Percentiles rank a stretch among this genome's conserved stretches.
Conservation (phyloP, 2,329 filamentous ascomycete genomes). For the Monascus ruber region DNA sequence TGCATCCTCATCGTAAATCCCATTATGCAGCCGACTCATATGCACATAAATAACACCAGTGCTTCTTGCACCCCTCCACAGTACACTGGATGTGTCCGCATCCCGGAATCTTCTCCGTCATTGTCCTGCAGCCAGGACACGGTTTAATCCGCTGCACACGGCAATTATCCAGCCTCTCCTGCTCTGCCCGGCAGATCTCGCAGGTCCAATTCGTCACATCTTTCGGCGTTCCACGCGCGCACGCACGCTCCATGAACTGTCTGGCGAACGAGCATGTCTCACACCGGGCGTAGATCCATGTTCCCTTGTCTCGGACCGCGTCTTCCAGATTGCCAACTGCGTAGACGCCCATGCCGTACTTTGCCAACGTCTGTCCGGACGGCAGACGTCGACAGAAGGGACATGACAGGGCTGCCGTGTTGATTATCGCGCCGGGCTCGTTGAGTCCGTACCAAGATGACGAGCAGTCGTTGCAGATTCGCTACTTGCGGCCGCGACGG, state of each 20-base stretch:
- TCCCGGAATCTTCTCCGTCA: constrained; percentile 27
- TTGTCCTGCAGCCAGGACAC: constrained; percentile 29
- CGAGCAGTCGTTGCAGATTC: constrained; percentile 33
- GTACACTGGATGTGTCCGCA: constrained; percentile 32
- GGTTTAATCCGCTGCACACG: constrained; percentile 7
- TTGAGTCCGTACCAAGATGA: constrained; percentile 40
- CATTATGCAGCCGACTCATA: too few relatives aligned
- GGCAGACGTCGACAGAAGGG: constrained; percentile 41
- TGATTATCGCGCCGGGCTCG: constrained; percentile 32
- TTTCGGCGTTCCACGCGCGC: constrained; percentile 30
- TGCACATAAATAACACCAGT: constrained; percentile 11
- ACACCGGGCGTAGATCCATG: constrained; percentile 43
- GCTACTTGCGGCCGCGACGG: constrained; percentile 34
- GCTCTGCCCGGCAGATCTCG: constrained; percentile 23
- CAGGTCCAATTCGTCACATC: constrained; percentile 33
- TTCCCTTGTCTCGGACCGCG: constrained; percentile 31
- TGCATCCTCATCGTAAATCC: too few relatives aligned
- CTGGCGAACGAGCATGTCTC: constrained; percentile 31
- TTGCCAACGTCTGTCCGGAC: constrained; percentile 23
- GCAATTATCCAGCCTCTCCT: too few relatives aligned
- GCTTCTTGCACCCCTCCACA: constrained; percentile 4
- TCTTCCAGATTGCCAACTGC: constrained; percentile 26
- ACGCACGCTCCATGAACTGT: constrained; percentile 33
- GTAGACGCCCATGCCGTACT: constrained; percentile 25
- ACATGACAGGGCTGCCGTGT: constrained; percentile 38